Conservation (phyloP, 345 rosid species). For the Odontarrhena argentea region DNA sequence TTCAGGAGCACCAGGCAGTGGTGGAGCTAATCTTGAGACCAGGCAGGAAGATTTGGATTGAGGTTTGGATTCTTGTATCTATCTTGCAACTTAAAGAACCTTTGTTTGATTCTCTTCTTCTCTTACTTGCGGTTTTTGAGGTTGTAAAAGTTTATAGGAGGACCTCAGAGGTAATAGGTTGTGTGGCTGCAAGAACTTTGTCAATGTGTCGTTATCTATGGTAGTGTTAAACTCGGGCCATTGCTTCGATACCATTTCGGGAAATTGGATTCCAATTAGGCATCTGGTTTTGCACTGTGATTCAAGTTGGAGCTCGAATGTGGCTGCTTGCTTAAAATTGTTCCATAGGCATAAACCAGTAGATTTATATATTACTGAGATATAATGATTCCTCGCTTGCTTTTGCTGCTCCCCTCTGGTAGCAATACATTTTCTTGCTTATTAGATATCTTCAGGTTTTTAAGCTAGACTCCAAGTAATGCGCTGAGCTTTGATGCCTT, state of each 20-base stretch:
- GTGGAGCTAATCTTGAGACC: conserved; percentile 43
- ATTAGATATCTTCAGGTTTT: conserved; percentile 5
- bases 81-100: neutral
- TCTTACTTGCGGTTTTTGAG: conserved; percentile 10
- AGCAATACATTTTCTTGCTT: conserved; percentile 6
- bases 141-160: conserved; percentile 9
- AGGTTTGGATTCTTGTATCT: conserved; percentile 36
- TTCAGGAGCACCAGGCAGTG: conserved; percentile 36
- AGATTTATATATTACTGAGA: neutral
- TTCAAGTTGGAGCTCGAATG: neutral
- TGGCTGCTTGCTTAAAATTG: conserved; percentile 1
- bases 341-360: conserved; percentile 9
- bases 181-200: conserved; percentile 24
- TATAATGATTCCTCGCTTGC: conserved; percentile 6
- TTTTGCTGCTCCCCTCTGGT: conserved; percentile 4
- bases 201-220: conserved; percentile 5
- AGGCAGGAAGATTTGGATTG: conserved; percentile 66
- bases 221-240: neutral
- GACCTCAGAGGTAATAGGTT: conserved; percentile 17
- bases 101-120: neutral
- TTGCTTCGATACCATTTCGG: conserved; percentile 1
- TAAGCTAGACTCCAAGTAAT: conserved; percentile 11
- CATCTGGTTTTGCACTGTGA: conserved; percentile 5
- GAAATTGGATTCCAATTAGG: conserved; percentile 12
- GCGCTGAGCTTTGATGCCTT: neutral